Base-by-base conservation (phyloP, 768 basidiomycete genomes). In the Basidioascus undulatus region DNA sequence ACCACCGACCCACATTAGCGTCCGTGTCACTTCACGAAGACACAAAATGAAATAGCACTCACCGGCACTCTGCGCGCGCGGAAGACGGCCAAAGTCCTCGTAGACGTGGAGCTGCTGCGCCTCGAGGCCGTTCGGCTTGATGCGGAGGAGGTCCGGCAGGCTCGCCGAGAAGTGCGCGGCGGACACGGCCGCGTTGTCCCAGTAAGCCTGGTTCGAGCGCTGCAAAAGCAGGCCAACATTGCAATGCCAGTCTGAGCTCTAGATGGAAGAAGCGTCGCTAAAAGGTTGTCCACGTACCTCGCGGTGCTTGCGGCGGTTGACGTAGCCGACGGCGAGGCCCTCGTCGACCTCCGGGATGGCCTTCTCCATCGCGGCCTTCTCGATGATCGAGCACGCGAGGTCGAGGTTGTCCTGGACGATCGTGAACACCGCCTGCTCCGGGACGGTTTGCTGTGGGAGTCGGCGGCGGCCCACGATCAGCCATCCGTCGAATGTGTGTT, bases 361-460 rank as follows among this genome's bases (percentile, higher is more conserved):
- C 44, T 83, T 72, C 51, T 96, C 87, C 79, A 92, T 92, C 0
- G 92, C 92, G 5, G 87, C 87, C 51, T 83, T 87, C 60, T 94
- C 86, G 47, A 98, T 87, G 8, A 84, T 81, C 40, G 71, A 69
- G 54, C 89, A 96, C 13, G 89, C 89, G 35, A 81, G 65, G 33
- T 96, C 87, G 38, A 92, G 65, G 51, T 98, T 96, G 50, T 94
- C 87, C 44, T 74, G 70, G 12, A 87, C 83, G 30, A 96, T 67
- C 25, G 87, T 64, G n/a, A 57, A 48, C 41, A 65, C 58, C 39
- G 81, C 74, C 44, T 74, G 74, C 43, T 94, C 89, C 3, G 82
- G 67, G 39, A 87, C 69, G 55, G 75, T 66, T 59, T 79, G 69
- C 61, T 69, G 45, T 18, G 41, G 21, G 40, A 35, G 24, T 43